Percentiles rank a stretch among this genome's conserved stretches.
These are phyloP conservation scores for Phaeomoniella chlamydospora DNA, from an alignment of 2,329 filamentous ascomycete species.

Conservation along the genomic window DNA sequence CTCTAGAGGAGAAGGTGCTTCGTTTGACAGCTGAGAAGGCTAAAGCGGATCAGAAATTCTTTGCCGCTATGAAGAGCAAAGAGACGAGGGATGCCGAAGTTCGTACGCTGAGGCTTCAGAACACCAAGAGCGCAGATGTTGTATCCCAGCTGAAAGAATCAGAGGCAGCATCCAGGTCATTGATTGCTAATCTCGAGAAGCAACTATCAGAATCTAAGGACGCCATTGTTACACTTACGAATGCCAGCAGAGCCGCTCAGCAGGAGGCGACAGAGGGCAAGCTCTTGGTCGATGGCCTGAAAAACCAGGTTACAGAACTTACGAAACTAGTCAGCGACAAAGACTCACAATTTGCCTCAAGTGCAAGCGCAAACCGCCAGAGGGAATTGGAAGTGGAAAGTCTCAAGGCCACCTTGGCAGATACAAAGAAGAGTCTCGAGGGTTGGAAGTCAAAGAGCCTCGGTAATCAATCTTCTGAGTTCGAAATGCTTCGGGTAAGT, in stretches of 20 bases:
- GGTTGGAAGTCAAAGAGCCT: slow-evolving; percentile 71
- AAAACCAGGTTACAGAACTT: slow-evolving; percentile 62
- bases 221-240: slow-evolving; percentile 53
- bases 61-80: slow-evolving; percentile 86
- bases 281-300: slow-evolving; percentile 56
- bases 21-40: slow-evolving; percentile 74
- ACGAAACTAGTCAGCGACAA: slow-evolving; percentile 61
- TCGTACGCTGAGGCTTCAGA: slow-evolving; percentile 64
- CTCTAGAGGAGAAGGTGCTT: slow-evolving; percentile 63
- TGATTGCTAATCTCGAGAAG: slow-evolving; percentile 79
- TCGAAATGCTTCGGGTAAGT: slow-evolving; percentile 75
- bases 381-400: slow-evolving; percentile 63
- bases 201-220: slow-evolving; percentile 74
- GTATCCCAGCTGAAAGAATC: slow-evolving; percentile 86
- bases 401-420: slow-evolving; percentile 57
- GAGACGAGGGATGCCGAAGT: slow-evolving; percentile 74
- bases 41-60: slow-evolving; percentile 97
- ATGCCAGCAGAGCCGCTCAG: slow-evolving; percentile 64
- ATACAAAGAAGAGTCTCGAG: slow-evolving; percentile 70
- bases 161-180: slow-evolving; percentile 59
- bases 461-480: slow-evolving; percentile 67
- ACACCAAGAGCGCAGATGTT: slow-evolving; percentile 81
- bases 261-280: slow-evolving; percentile 54
- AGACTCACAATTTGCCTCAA: slow-evolving; percentile 53
- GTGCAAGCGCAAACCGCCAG: slow-evolving; percentile 46